Evolutionary conservation across 176 grass and related monocot species (phyloP), one percentile per base, ranked within the genome.

Genomic region (Areca catechu): DNA sequence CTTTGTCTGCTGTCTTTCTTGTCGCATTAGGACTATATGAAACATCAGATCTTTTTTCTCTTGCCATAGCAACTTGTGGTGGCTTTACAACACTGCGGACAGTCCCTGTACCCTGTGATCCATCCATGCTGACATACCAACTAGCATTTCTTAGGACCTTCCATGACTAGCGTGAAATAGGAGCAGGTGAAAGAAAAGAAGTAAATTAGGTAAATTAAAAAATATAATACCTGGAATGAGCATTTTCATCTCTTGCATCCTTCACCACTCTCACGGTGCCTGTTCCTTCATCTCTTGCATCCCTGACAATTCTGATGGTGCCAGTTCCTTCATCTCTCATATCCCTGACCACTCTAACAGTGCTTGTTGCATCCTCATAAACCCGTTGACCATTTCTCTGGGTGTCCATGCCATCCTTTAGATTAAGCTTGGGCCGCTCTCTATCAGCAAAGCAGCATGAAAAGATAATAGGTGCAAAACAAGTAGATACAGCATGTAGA

Each of bases 391-490:
- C 72, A 79, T 82, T 82, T 71, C 75, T 37, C 60, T 79, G 78
- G 15, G 19, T 76, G 73, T 83, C 79, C 15, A 73, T 67, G 27
- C 48, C 79, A 48, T 66, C 71, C 70, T 92, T 89, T 69, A 50
- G 50, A 5, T 56, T 55, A 76, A 89, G 86, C 56, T 93, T 99
- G 28, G 94, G 94, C 3, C 84, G 73, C 62, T 89, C 94, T 78
- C 94, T 99, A 53, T 54, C 15, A 53, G 29, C 9, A 62, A 29
- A 30, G 3, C n/a, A 47, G 62, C 65, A 47, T 82, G 73, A 72
- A 70, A 58, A 14, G 76, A 18, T 5, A 71, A 68, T 61, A 81
- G 48, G 73, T 10, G 49, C 65, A 81, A 43, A 57, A 22, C 19
- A 57, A 49, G 24, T 61, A 43, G 34, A 12, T 48, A 77, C 27